Evolutionary conservation across 768 basidiomycete species (phyloP), one percentile per base, ranked within the genome.

Genomic region (Collybiopsis luxurians): DNA sequence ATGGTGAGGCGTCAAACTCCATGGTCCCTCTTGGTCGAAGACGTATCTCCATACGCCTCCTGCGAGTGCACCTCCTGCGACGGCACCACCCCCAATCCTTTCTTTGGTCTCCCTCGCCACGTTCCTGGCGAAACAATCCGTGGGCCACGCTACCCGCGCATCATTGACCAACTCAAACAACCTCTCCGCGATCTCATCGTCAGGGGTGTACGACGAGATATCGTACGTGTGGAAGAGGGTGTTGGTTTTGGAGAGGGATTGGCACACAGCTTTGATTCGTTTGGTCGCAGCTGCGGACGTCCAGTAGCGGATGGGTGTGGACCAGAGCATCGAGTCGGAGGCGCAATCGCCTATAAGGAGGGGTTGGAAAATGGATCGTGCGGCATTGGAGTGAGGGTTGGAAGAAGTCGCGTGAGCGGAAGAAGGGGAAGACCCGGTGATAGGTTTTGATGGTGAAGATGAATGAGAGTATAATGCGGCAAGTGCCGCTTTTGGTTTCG

Each of bases 1-100:
- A 65, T 90, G 86, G 64, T 89, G 89, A 2, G 88, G 82, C 19
- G 82, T 67, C 13, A 83, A 82, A 46, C 82, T 76, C 23, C 78
- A 73, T 9, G 89, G 86, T 1, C 86, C 82, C 63, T 89, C 90
- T 71, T 92, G 90, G 69, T 92, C 90, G 65, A 92, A 92, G 17
- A 89, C 83, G 62, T 89, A 92, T 56, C 90, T 79, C 84, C 85
- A 92, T 4, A 90, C 87, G n/a, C 80, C 79, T 1, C 83, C 86
- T 13, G 31, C 31, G 13, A 13, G 31, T 13, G 31, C 31, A 34
- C 31, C 31, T n/a, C n/a, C n/a, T n/a, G n/a, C n/a, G n/a, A n/a
- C n/a, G n/a, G n/a, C n/a, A n/a, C n/a, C n/a, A n/a, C n/a, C n/a
- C n/a, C n/a, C n/a, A n/a, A n/a, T n/a, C n/a, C n/a, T n/a, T n/a